phyloP scores from a whole-genome alignment of 768 basidiomycete species.

The Trametes meyenii region DNA sequence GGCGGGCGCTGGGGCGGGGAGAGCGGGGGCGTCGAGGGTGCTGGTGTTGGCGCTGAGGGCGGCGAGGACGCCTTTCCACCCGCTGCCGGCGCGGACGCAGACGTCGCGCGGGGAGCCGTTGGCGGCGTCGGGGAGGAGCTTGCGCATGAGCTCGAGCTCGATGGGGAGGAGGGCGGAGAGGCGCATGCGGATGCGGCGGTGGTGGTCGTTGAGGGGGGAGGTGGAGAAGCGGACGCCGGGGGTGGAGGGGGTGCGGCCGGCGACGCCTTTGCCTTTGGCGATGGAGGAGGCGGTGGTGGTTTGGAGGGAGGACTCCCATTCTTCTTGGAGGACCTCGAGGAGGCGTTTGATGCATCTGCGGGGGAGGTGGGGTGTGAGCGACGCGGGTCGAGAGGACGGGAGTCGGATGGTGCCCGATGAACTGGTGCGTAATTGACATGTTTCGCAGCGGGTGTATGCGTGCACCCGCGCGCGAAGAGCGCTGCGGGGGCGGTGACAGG shows the following conservation, averaged over 20 bases:
- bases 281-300: slow-evolving; percentile 22
- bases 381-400: neutral
- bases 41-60: slow-evolving; percentile 20
- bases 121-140: slow-evolving; percentile 49
- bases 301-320: slow-evolving; percentile 42
- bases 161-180: slow-evolving; percentile 57
- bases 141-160: slow-evolving; percentile 52
- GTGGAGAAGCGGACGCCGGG: slow-evolving; percentile 36
- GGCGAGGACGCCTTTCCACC: slow-evolving; percentile 56
- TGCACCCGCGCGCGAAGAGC: too few relatives aligned
- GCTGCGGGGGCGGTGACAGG: too few relatives aligned
- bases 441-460: too few relatives aligned
- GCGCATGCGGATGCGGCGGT: slow-evolving; percentile 43
- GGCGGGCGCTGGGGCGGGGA: slow-evolving; percentile 4
- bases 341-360: slow-evolving; percentile 60
- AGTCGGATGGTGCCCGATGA: too few relatives aligned
- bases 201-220: slow-evolving; percentile 37
- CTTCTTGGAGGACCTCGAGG: slow-evolving; percentile 53
- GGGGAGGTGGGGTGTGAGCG: neutral
- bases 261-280: slow-evolving; percentile 33
- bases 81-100: slow-evolving; percentile 55
- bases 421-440: too few relatives aligned
- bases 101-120: slow-evolving; percentile 23
- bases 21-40: slow-evolving; percentile 2
- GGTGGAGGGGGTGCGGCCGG: slow-evolving; percentile 26